Evolutionary conservation across 202 grass and related monocot genomes (phyloP).

Genomic region (Eragrostis tef): DNA sequence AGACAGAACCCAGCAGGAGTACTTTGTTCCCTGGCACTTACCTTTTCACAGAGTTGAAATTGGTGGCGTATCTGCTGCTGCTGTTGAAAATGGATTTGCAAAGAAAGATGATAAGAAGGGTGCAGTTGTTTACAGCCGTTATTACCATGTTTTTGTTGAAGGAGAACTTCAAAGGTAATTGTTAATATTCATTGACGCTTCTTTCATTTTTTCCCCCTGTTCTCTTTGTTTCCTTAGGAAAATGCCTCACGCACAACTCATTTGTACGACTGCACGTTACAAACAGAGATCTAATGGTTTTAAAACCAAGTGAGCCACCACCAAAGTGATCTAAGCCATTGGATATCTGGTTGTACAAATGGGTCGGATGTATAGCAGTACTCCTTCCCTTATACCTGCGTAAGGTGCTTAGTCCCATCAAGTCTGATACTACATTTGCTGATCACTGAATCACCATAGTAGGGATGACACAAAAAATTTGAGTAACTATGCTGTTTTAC

Average conservation of each 20-base stretch:
- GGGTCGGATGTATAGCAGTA: no score
- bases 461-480: constrained; percentile 32
- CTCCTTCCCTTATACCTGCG: neutral
- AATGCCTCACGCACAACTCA: no score
- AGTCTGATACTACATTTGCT: constrained; percentile 7
- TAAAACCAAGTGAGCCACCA: no score
- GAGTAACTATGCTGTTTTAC: neutral
- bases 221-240: neutral
- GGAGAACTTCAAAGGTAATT: constrained; percentile 94
- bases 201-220: neutral
- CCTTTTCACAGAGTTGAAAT: constrained; percentile 97
- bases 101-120: constrained; percentile 97
- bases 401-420: neutral
- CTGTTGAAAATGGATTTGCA: constrained; percentile 81
- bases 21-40: constrained; percentile 97
- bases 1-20: constrained; percentile 76
- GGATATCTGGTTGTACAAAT: no score
- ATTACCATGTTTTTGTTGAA: constrained; percentile 97
- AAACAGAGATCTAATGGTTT: no score
- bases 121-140: constrained; percentile 84
- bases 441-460: neutral
- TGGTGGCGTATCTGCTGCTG: constrained; percentile 71
- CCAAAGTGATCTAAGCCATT: no score
- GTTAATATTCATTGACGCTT: constrained; percentile 19
- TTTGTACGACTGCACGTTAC: no score